These are phyloP conservation scores for Boletus patriciae DNA, from an alignment of 768 basidiomycete genomes.

Conservation along the genomic window DNA sequence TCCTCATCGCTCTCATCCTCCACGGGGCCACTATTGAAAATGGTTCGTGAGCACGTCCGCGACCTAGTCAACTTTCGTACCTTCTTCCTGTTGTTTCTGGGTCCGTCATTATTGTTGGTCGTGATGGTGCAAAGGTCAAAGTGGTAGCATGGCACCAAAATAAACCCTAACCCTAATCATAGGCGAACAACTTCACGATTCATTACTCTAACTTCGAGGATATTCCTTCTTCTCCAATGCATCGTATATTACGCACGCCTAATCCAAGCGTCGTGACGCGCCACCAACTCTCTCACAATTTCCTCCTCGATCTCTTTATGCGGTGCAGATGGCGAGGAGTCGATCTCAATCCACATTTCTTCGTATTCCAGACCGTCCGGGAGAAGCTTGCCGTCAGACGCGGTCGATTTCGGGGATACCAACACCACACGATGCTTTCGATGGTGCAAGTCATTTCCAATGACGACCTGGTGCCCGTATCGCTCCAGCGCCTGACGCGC, in stretches of 20 bases:
- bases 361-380: constrained; percentile 39
- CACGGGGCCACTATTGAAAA: neutral
- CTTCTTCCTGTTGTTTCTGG: constrained; percentile 10
- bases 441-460: constrained; percentile 91
- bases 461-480: constrained; percentile 96
- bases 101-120: constrained; percentile 11
- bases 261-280: constrained; percentile 74
- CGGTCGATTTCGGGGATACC: constrained; percentile 53
- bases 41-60: constrained; percentile 4
- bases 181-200: too few species aligned
- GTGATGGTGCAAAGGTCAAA: neutral
- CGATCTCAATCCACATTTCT: constrained; percentile 67
- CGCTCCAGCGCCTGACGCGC: constrained; percentile 82
- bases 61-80: constrained; percentile 9
- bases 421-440: constrained; percentile 93
- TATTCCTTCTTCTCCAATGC: neutral
- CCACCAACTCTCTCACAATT: constrained; percentile 75
- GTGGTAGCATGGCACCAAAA: neutral
- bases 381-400: constrained; percentile 6
- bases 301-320: constrained; percentile 90
- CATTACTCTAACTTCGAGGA: neutral
- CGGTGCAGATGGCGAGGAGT: constrained; percentile 36
- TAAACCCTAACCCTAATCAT: constrained; percentile 19
- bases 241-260: neutral
- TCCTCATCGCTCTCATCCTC: constrained; percentile 31